These are phyloP conservation scores for Penicillium sp. DNA, from an alignment of 2,329 filamentous ascomycete species.

Conservation along the genomic window DNA sequence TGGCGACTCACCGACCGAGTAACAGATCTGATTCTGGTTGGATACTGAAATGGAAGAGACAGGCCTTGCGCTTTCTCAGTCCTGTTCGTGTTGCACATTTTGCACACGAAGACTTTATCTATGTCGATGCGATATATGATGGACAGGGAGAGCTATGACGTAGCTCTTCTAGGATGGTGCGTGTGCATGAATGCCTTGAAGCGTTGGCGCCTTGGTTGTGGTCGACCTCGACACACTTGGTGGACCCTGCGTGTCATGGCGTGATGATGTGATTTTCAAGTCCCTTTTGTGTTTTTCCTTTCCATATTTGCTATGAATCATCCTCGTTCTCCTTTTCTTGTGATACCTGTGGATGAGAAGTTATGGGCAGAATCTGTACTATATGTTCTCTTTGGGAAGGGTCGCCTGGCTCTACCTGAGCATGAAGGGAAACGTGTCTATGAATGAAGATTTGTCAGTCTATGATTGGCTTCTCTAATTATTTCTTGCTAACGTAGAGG, in stretches of 20 bases:
- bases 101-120: background rate
- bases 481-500: background rate
- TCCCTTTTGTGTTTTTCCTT: background rate
- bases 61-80: background rate
- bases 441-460: background rate
- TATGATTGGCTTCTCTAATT: background rate
- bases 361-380: conserved; percentile 12
- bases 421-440: background rate
- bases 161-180: background rate
- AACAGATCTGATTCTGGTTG: background rate
- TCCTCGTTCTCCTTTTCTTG: background rate
- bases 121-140: conserved; percentile 18
- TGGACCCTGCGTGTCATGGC: background rate
- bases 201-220: background rate
- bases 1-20: background rate
- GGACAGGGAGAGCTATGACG: conserved; percentile 26
- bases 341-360: conserved; percentile 15
- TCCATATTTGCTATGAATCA: background rate
- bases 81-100: background rate
- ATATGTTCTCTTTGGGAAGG: conserved; percentile 2
- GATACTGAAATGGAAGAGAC: background rate
- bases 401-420: background rate
- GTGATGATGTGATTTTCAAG: background rate
- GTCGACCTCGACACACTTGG: background rate
- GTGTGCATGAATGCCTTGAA: background rate